Evolutionary conservation across 2,329 filamentous ascomycete species (phyloP).

Genomic region (Fusarium scirpi): DNA sequence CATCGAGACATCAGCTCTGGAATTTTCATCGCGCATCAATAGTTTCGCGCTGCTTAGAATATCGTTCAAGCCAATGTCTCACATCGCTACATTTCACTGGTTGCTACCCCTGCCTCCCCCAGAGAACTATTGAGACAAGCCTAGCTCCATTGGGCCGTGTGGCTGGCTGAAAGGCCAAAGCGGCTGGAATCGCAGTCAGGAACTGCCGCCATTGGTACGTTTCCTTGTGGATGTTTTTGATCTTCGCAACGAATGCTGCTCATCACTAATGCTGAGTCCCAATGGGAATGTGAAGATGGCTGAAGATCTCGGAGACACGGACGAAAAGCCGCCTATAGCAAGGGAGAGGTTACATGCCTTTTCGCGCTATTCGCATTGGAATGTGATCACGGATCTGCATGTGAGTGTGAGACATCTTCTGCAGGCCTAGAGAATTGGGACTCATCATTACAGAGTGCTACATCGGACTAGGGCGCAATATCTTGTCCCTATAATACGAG

Average conservation of each 20-base stretch:
- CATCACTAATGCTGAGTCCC: not conserved
- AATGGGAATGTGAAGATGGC: not conserved
- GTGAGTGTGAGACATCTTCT: not conserved
- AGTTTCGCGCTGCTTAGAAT: not conserved
- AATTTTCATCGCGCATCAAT: not conserved
- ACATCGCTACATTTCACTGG: not conserved
- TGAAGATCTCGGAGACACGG: not conserved
- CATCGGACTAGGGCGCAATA: too few relatives aligned
- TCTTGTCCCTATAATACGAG: not conserved
- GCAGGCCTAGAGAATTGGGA: too few relatives aligned
- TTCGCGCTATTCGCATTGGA: not conserved
- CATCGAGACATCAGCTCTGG: not conserved
- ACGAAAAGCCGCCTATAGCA: not conserved
- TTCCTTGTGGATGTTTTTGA: not conserved
- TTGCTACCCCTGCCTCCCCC: accelerated
- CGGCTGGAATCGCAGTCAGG: constrained; percentile 10
- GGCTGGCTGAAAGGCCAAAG: constrained; percentile 23
- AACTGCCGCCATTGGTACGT: not conserved
- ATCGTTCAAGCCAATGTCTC: not conserved
- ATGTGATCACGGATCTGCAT: not conserved
- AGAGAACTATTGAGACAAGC: not conserved
- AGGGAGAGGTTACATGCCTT: not conserved
- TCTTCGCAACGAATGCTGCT: not conserved
- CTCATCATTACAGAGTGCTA: too few relatives aligned
- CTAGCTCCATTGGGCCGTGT: not conserved